Base-by-base conservation (phyloP, 257 asterid species). In the Thymus mandschuricus region DNA sequence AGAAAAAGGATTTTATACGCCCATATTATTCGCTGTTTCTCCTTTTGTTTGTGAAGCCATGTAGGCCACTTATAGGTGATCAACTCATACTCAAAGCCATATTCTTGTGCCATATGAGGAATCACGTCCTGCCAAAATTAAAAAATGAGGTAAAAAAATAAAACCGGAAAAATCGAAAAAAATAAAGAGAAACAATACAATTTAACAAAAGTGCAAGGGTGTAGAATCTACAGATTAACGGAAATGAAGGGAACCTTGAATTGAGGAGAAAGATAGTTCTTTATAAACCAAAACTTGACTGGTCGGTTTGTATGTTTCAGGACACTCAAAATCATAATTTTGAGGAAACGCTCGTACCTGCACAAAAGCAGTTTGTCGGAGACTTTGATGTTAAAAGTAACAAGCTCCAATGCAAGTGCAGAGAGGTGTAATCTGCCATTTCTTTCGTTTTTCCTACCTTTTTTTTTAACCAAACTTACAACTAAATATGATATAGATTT, bases 41-140 rank as follows among this genome's bases (percentile, higher is more conserved):
- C 99, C 71, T 85, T 95, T 77, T 95, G 99, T 82, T 95, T 92
- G 80, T 95, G 99, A 15, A 95, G 86, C 98, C 97, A 92, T 58
- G 97, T 85, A 31, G 99, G 99, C 99, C 99, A 95, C 86, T 95
- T 95, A 74, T 95, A 95, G 60, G 99, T 92, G 81, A 95, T 87
- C 72, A 95, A 76, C 80, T 82, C 98, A 48, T 89, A 95, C 80
- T 92, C 98, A 75, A 95, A 95, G 76, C 92, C 99, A 72, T 95
- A 95, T 79, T 89, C 92, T 40, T 54, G 78, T 66, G 99, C 99
- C 98, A 95, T 95, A 78, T 82, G 91, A 27, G 99, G 98, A 79
- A 95, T 95, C 55, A 95, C 86, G 78, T 90, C 96, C 99, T 95
- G 88, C 75, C 77, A 73, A 71, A 55, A 81, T 43, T 43, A 59